Base-by-base conservation (phyloP, 2,329 filamentous ascomycete species). In the Fonsecaea monophora region DNA sequence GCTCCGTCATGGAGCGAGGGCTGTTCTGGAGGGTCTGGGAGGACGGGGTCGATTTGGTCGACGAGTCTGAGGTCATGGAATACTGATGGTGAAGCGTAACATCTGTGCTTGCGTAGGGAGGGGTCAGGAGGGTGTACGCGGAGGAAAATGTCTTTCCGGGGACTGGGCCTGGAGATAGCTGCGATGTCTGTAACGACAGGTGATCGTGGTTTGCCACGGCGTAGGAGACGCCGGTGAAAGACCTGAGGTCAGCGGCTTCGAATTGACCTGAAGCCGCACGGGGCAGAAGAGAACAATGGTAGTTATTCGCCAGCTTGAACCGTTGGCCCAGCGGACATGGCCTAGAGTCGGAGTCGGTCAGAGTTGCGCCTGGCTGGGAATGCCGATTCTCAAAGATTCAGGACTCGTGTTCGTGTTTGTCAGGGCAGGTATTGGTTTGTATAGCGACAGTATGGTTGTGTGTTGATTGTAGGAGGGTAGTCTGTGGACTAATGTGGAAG, bases 1-100 rank as follows among this genome's bases (percentile, higher is more conserved):
- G 50, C 56, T 70, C 69, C 58, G 65, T 71, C 69, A 71, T 71
- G 56, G 69, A 71, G 18, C 62, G 40, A 21, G 71, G 71, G 53
- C 69, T 73, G 59, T 68, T 66, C 45, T 69, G 67, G 34, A 66
- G 53, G 35, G 67, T 68, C 50, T 65, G 66, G 34, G 69, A 65
- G n/a, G 68, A 67, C 54, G 70, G 66, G 53, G 69, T 70, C 62
- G 71, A 69, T 60, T 71, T 68, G 21, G 60, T 67, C 65, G 71
- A 72, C 50, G 61, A 63, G 38, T 64, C 68, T 63, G 64, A 64
- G 48, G 65, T 67, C 69, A 72, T 70, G 42, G 65, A 64, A 59
- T 48, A 37, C n/a, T 59, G 61, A 12, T 69, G 60, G 37, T 64
- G 60, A 45, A 40, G 42, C 15, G 54, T 59, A 30, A 66, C 70